Percentiles rank a stretch among this genome's conserved stretches.
Evolutionary conservation across 2,329 filamentous ascomycete genomes (phyloP).

Genomic region (Sordariomycetes sp.): DNA sequence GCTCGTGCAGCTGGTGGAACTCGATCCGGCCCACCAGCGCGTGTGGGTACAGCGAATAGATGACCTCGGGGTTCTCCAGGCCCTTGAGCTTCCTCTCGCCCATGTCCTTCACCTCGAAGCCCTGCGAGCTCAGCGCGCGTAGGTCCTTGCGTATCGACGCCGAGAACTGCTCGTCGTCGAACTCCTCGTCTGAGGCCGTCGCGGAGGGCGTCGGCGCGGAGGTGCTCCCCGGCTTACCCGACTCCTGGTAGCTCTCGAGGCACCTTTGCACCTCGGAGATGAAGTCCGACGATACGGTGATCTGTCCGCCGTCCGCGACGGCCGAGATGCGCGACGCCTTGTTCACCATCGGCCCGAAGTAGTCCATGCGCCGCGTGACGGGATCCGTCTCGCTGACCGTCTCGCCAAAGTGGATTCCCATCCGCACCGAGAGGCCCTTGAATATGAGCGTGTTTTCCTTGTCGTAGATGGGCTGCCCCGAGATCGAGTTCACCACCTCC

Average conservation of each 20-base stretch:
- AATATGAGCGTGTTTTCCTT: conserved; percentile 84
- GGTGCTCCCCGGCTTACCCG: conserved; percentile 51
- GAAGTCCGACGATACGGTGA: conserved; percentile 93
- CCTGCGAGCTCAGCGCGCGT: conserved; percentile 73
- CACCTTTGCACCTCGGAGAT: conserved; percentile 91
- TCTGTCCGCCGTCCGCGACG: conserved; percentile 91
- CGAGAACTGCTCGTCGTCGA: conserved; percentile 63
- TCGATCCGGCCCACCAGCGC: conserved; percentile 69
- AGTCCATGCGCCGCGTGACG: conserved; percentile 96
- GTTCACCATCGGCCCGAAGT: conserved; percentile 99
- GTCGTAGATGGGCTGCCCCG: conserved; percentile 72
- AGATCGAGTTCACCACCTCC: conserved; percentile 77
- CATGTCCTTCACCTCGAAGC: conserved; percentile 93
- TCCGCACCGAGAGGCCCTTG: conserved; percentile 84
- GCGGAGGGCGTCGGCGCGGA: background rate
- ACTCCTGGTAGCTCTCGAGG: conserved; percentile 78
- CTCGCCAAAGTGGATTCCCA: conserved; percentile 93
- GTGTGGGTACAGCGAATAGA: conserved; percentile 93
- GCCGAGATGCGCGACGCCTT: conserved; percentile 87
- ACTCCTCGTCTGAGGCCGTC: conserved; percentile 47
- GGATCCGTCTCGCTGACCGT: conserved; percentile 93
- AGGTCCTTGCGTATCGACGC: conserved; percentile 76
- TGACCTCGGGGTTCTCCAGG: conserved; percentile 88
- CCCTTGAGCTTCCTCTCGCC: conserved; percentile 93
- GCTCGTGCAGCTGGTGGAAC: conserved; percentile 43